Base-by-base conservation (phyloP, 208 protist species). In the Leishmania major region DNA sequence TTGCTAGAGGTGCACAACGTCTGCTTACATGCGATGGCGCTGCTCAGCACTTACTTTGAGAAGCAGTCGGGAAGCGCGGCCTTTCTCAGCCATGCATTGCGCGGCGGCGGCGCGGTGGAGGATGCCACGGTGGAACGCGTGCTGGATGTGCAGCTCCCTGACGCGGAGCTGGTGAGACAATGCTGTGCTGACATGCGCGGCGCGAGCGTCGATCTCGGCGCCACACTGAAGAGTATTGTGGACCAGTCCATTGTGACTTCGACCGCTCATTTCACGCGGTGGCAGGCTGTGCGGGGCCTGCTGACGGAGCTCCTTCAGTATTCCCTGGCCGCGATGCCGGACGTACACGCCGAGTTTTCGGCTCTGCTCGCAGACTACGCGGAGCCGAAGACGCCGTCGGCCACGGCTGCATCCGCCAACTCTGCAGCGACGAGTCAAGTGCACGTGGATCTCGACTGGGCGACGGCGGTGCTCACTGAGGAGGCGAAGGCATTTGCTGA, bases 21-120 rank as follows among this genome's bases (percentile, higher is more conserved):
- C 64, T 83, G 84, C 28, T 71, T 91, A 69, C 80, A 83, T 35
- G 72, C 75, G 25, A 59, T 93, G 10, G 82, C 86, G 53, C 43
- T 84, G 55, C 75, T 93, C 72, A 91, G 86, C 82, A 67, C 79
- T 0, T 74, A 74, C 60, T 83, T 90, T 67, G 74, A 89, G 62
- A 77, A 74, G 69, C 82, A 86, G 47, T 82, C 89, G 19, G 60
- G 69, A 66, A 84, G 71, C 69, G 83, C 84, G 1, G 59, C 78
- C 8, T 90, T 90, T 55, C 80, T 91, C 7, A 59, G 77, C 19
- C 80, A 70, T 15, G 75, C 87, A 2, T 67, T 86, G 74, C 82
- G 82, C 8, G 80, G 84, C 17, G 83, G 79, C 70, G 79, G 78
- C 0, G 67, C 79, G n/a, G 74, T 93, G 28, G 82, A 89, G 75